These are phyloP conservation scores for Pelargonium citronellum DNA, from an alignment of 441 rosid species.

Conservation along the genomic window DNA sequence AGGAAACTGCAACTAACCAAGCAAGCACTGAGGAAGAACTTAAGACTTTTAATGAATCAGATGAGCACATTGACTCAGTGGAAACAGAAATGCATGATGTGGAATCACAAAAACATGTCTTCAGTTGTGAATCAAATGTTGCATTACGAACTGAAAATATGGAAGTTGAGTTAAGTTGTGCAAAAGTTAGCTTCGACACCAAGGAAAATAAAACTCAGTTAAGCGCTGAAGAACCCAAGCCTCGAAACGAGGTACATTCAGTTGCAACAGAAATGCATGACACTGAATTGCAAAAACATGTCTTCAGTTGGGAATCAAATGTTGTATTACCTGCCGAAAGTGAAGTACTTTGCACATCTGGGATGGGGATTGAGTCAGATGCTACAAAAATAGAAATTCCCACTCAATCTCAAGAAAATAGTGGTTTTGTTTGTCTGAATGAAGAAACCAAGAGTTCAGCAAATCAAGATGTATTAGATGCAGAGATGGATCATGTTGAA, in stretches of 20 bases:
- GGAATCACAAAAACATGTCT: slow-evolving; percentile 14
- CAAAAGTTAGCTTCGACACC: not conserved
- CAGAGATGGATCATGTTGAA: slow-evolving; percentile 15
- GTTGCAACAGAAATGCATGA: slow-evolving; percentile 18
- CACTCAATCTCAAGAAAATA: slow-evolving; percentile 13
- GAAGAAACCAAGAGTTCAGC: slow-evolving; percentile 22
- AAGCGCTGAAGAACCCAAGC: not conserved
- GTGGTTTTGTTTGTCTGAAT: slow-evolving; percentile 19
- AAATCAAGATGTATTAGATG: slow-evolving; percentile 21
- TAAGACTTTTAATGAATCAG: slow-evolving; percentile 15
- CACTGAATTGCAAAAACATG: slow-evolving; percentile 14
- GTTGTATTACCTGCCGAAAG: slow-evolving; percentile 19
- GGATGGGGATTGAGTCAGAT: slow-evolving; percentile 14
- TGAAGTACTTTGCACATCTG: not conserved
- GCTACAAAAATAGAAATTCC: slow-evolving; percentile 8
- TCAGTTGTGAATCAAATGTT: slow-evolving; percentile 16
- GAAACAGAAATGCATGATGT: slow-evolving; percentile 20
- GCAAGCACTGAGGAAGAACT: slow-evolving; percentile 18
- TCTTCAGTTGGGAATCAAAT: slow-evolving; percentile 17
- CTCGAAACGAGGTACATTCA: not conserved
- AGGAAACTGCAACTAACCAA: slow-evolving; percentile 24
- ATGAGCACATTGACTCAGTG: not conserved
- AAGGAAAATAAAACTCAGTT: slow-evolving; percentile 6
- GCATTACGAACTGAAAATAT: slow-evolving; percentile 21
- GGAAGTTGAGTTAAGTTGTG: slow-evolving; percentile 15